Percentiles rank a stretch among this genome's conserved stretches.
Conservation (phyloP, 345 rosid genomes). For the Acer negundo region DNA sequence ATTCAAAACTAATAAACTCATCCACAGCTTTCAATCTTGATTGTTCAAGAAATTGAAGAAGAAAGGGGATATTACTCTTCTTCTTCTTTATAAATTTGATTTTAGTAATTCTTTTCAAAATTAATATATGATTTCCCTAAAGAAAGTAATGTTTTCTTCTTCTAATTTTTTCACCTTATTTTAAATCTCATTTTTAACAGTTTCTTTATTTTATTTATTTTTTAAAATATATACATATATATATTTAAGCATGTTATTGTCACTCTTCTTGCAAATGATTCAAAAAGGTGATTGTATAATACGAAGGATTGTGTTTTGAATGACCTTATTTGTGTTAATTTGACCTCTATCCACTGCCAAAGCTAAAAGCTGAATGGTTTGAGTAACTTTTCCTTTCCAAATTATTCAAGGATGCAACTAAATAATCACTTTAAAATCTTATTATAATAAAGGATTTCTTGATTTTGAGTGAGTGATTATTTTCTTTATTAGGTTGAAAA, state of each 20-base stretch:
- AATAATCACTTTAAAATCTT: background rate
- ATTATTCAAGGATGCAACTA: background rate
- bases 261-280: background rate
- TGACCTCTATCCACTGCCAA: background rate
- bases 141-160: background rate
- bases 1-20: background rate
- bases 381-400: background rate
- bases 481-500: constrained; percentile 64
- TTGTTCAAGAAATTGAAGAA: background rate
- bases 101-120: background rate
- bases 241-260: background rate
- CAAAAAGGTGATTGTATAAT: background rate
- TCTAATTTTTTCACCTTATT: too few species aligned
- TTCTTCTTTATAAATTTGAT: background rate
- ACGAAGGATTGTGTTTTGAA: background rate
- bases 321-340: background rate
- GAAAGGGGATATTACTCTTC: background rate
- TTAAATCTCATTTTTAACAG: too few species aligned
- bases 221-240: too few species aligned
- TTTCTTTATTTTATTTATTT: too few species aligned
- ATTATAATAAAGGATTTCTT: background rate
- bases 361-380: background rate
- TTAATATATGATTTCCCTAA: background rate
- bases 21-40: background rate
- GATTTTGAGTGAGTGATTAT: constrained; percentile 8